Evolutionary conservation across 2,329 filamentous ascomycete species (phyloP), one percentile per base, ranked within the genome.

Genomic region (Lecanoromycetidae sp.): DNA sequence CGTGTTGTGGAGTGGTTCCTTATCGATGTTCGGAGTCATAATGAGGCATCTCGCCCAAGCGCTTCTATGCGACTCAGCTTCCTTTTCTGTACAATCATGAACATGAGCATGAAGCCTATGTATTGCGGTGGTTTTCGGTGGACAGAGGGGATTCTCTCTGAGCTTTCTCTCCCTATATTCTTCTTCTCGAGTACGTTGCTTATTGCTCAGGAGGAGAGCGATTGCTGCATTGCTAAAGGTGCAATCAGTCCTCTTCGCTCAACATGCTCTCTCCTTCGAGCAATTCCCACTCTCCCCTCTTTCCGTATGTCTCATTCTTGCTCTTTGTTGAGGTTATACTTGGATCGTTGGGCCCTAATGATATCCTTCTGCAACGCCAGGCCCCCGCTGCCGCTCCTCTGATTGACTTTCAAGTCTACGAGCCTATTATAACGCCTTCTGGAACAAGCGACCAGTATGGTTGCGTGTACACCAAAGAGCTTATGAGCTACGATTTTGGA

Each of bases 401-500:
- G 3, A 30, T 42, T 20, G 36, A 47, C 22, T 54, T 53, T 30
- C 40, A 50, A 36, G 53, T 55, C 15, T 46, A 46, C n/a, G 29
- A 48, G 33, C 53, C 53, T 13, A 39, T 55, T 7, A 20, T 52
- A 22, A 50, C 45, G 25, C 49, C 43, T 5, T 36, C 49, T 20
- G 41, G 46, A 5, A 39, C 40, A 3, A 42, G 35, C 26, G 42
- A 53, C 40, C 42, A 48, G 34, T 44, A 54, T 50, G 53, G 49
- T 15, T 55, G 53, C 43, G 41, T 52, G 23, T 43, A 54, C 20
- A 52, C 49, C 5, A 22, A 48, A 33, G 17, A 46, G 3, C 48
- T 55, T 7, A 54, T 55, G 53, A 41, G 44, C 23, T 39, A 55
- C 15, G 35, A 29, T 8, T 55, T 55, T 25, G 49, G 30, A 9